Percentiles rank a stretch among this genome's conserved stretches.
phyloP scores from a whole-genome alignment of 2,329 filamentous ascomycete species.

The Colletotrichum limetticola region DNA sequence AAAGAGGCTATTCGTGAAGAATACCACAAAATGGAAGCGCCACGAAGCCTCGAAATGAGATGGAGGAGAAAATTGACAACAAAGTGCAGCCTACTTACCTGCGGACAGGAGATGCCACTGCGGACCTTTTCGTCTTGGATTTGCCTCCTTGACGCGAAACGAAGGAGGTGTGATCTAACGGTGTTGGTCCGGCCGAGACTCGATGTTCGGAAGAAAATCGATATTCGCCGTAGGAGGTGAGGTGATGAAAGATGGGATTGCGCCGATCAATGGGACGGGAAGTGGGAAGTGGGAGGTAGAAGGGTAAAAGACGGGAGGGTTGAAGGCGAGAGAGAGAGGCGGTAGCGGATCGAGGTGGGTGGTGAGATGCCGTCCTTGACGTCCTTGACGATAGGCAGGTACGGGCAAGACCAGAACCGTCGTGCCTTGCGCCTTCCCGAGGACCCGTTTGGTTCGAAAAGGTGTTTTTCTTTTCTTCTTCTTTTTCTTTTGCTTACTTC shows the following conservation, averaged over 20 bases:
- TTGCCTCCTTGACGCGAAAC: background rate
- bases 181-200: background rate
- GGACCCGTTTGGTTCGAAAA: background rate
- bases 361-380: background rate
- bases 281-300: background rate
- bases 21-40: background rate
- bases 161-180: background rate
- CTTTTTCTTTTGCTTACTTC: background rate
- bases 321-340: background rate
- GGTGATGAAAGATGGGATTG: background rate
- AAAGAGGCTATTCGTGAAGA: background rate
- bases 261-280: background rate
- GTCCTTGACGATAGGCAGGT: background rate
- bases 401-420: background rate
- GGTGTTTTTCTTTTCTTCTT: background rate
- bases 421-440: background rate
- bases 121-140: background rate
- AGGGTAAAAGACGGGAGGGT: too few species aligned
- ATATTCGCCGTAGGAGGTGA: background rate
- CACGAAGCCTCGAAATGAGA: background rate
- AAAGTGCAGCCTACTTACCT: background rate
- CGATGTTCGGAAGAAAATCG: background rate
- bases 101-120: too few species aligned
- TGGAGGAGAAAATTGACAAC: background rate
- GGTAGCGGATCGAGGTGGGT: background rate